phyloP scores from a whole-genome alignment of 768 basidiomycete genomes.

The Guyanaporus albipodus region DNA sequence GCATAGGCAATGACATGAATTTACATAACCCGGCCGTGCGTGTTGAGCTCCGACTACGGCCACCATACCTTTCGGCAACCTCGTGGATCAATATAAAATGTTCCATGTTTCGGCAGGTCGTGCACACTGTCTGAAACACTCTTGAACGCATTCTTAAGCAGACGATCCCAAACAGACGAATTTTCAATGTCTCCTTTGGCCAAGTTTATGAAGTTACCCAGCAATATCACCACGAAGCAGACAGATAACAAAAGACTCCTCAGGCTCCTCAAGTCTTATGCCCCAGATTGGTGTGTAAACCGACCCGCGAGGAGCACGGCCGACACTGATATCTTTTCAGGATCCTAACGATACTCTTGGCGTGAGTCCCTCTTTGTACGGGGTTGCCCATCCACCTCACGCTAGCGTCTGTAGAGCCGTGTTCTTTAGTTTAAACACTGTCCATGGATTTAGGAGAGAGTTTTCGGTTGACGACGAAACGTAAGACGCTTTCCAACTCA shows the following conservation, averaged over 20 bases:
- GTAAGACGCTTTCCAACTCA: constrained; percentile 33
- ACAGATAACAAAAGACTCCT: constrained; percentile 28
- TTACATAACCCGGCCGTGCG: no score
- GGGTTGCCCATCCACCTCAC: neutral
- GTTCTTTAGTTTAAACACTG: constrained; percentile 60
- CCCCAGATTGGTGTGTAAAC: constrained; percentile 65
- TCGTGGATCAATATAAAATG: no score
- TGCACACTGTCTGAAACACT: neutral
- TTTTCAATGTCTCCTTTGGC: constrained; percentile 13
- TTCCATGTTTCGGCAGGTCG: neutral
- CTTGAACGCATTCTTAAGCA: neutral
- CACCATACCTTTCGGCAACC: no score
- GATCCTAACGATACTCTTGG: constrained; percentile 62
- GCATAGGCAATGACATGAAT: no score
- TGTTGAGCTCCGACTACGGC: no score
- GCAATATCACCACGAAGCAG: constrained; percentile 12
- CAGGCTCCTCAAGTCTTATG: constrained; percentile 58
- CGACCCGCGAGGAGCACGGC: neutral
- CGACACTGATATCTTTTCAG: constrained; percentile 35
- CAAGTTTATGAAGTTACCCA: constrained; percentile 6
- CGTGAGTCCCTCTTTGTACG: constrained; percentile 41
- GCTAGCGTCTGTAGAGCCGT: constrained; percentile 38
- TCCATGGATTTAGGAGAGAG: constrained; percentile 68
- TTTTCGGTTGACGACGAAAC: constrained; percentile 79
- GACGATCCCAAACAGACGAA: neutral